Evolutionary conservation across 208 protist species (phyloP), one percentile per base, ranked within the genome.

Genomic region (Leishmania guyanensis): DNA sequence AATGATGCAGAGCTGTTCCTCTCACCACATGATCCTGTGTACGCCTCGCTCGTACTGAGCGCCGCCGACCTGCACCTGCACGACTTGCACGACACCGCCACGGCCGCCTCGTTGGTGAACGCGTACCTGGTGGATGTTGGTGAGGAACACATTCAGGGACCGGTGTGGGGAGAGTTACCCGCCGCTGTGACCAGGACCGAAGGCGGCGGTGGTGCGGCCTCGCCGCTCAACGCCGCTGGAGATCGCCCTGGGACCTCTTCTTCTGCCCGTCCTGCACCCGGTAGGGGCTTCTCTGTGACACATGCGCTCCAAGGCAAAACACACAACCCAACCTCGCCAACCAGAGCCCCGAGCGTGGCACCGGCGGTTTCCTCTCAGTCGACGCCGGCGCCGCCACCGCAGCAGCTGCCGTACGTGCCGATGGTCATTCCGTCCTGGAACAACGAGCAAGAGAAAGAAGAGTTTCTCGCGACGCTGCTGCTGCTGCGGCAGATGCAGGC

Each of bases 21-120:
- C 66, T 94, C 88, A 26, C 89, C 93, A n/a, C 93, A 96, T 60
- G 94, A 98, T 69, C 94, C 94, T 2, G 82, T 96, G 51, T 91
- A 89, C 68, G 94, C 94, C n/a, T 88, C 94, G 54, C 84, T 96
- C 75, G 88, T 95, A n/a, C 87, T 91, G 64, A 96, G 94, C 77
- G 84, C 88, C 3, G 91, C 92, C 12, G 90, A 96, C 82, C 92
- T 91, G 66, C 79, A 92, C 73, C 48, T 89, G 20, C 82, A 86
- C 56, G 84, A 82, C 69, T 66, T 82, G 43, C 75, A 60, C 76
- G 81, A 84, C 76, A 84, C 62, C 16, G 75, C 50, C 39, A 82
- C 68, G 33, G 79, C 74, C 16, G 74, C 88, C 65, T 78, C 83
- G 36, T 74, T 95, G 20, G 64, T 95, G 26, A 85, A 90, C 54